These are phyloP conservation scores for Lunasporangiospora selenospora DNA, from an alignment of 192 early-diverging fungal species.

Conservation along the genomic window DNA sequence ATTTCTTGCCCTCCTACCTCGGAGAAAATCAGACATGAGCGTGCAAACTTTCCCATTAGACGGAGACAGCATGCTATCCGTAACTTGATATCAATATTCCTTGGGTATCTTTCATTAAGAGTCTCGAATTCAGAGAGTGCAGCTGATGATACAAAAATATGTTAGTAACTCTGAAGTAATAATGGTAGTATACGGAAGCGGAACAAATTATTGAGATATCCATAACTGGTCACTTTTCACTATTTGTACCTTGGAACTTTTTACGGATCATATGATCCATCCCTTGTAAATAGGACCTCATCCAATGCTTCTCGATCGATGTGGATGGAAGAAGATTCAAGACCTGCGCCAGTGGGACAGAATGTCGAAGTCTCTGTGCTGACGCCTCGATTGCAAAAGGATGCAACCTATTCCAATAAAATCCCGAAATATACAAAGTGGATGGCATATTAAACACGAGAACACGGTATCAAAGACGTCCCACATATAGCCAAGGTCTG, in stretches of 20 bases:
- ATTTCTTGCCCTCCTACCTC: too few relatives aligned
- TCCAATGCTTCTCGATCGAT: slow-evolving; percentile 16
- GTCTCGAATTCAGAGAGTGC: slow-evolving; percentile 12
- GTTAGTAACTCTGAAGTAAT: too few relatives aligned
- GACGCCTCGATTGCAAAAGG: slow-evolving; percentile 32
- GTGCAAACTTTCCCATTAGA: slow-evolving; percentile 13
- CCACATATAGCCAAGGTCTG: too few relatives aligned
- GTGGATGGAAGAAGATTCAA: slow-evolving; percentile 22
- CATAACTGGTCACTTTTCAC: too few relatives aligned
- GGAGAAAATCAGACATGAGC: slow-evolving; percentile 9
- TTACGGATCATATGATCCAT: slow-evolving; percentile 14
- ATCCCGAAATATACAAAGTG: background rate
- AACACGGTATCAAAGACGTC: too few relatives aligned
- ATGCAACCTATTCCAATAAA: slow-evolving; percentile 13
- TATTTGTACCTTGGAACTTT: slow-evolving; percentile 12
- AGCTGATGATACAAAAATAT: background rate
- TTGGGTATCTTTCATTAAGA: slow-evolving; percentile 16
- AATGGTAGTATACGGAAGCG: too few relatives aligned
- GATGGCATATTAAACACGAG: background rate
- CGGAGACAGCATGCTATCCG: slow-evolving; percentile 18
- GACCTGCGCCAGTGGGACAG: slow-evolving; percentile 7
- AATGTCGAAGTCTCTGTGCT: slow-evolving; percentile 4
- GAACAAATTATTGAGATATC: too few relatives aligned
- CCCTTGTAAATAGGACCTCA: slow-evolving; percentile 24
- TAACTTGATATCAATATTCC: slow-evolving; percentile 16